Evolutionary conservation across 1,284 basidiomycete genomes (phyloP), one percentile per base, ranked within the genome.

Genomic region (Rugosomyces carneus): DNA sequence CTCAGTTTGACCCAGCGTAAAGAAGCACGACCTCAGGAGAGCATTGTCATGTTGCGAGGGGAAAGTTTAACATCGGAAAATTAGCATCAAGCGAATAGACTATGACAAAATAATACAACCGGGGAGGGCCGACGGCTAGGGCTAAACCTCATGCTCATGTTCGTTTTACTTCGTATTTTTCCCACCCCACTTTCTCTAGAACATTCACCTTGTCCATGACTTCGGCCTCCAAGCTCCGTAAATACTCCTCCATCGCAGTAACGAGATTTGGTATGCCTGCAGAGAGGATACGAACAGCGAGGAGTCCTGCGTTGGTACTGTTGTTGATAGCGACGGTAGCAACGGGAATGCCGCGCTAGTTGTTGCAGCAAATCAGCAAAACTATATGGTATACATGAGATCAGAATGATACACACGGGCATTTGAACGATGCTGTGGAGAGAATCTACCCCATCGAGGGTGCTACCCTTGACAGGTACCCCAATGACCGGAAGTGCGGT

Each of bases 291-390:
- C 95, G 81, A 5, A 96, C 78, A 0, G 96, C 94, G 6, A 99
- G 78, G 2, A 99, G 70, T 1, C 87, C 95, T 0, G 94, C 95
- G 59, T 99, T 99, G 48, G 84, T 92, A 15, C 88, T 84, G 62
- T 97, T 97, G 67, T 95, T 94, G 66, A 99, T 98, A 1, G 94
- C 95, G 8, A 98, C 93, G 1, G 94, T 97, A 1, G 96, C 95
- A 6, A 96, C 93, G 2, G 95, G 95, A 50, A 99, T 90, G 19
- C 95, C 96, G 38, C 95, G 81, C 89, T 94, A 57, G 15, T 8
- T 10, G 11, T 31, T 3, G 8, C 3, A n/a, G 11, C 5, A 31
- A 31, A 31, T 8, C 5, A 26, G 24, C 5, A 51, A 44, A 37
- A 53, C 10, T 10, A 31, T 47, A 18, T 39, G 24, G 26, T 45